These are phyloP conservation scores for Lasiodiplodia sp. DNA, from an alignment of 2,329 filamentous ascomycete species.

Conservation along the genomic window DNA sequence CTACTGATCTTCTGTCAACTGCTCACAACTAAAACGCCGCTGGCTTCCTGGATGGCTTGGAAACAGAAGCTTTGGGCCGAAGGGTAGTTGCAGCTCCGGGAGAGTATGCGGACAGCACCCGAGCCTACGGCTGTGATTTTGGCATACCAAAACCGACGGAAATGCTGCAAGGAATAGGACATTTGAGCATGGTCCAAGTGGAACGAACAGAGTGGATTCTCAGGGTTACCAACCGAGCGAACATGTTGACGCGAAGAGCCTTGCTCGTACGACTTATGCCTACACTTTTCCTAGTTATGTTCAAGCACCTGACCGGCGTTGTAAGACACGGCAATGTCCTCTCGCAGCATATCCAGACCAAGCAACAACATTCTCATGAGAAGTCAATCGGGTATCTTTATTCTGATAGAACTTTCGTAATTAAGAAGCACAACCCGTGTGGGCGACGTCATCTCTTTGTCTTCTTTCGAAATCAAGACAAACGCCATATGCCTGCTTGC, in stretches of 20 bases:
- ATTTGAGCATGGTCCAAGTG: not conserved
- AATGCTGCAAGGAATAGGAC: not conserved
- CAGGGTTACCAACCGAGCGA: not conserved
- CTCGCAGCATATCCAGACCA: not conserved
- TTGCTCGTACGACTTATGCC: not conserved
- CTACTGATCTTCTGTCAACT: not conserved
- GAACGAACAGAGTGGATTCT: not conserved
- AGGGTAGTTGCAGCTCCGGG: not conserved
- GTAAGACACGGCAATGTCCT: not conserved
- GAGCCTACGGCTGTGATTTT: not conserved
- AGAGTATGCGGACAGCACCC: not conserved
- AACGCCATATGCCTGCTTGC: constrained; percentile 15
- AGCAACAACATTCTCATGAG: not conserved
- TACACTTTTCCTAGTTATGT: not conserved
- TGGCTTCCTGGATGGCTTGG: not conserved
- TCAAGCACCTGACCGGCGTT: not conserved
- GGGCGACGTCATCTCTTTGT: constrained; percentile 22
- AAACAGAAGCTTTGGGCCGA: not conserved
- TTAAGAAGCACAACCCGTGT: constrained; percentile 21
- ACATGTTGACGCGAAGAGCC: not conserved
- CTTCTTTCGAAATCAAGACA: constrained; percentile 12
- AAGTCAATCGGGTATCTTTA: constrained; percentile 13
- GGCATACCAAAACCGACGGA: not conserved
- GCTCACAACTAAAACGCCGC: not conserved
- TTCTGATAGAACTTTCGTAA: constrained; percentile 6